Conservation (phyloP, 768 basidiomycete genomes). For the Hydnum rufescens region DNA sequence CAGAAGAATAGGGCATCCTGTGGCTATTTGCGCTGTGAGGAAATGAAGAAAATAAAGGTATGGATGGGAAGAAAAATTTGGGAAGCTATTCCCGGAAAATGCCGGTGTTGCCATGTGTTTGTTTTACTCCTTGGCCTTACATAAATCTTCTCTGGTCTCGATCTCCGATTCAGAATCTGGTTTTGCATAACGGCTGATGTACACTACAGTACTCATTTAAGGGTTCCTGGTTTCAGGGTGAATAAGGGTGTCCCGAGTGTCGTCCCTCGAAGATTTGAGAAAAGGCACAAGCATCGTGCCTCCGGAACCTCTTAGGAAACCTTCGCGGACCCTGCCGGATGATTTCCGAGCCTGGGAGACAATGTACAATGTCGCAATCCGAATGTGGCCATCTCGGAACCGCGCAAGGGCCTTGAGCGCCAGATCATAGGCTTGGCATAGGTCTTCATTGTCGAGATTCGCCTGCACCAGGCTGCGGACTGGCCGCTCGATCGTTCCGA, state of each 20-base stretch:
- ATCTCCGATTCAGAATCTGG: too few relatives aligned
- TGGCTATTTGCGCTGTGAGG: too few relatives aligned
- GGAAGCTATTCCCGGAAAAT: too few relatives aligned
- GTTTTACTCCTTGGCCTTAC: too few relatives aligned
- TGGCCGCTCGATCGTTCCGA: constrained; percentile 36
- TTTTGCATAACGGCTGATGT: too few relatives aligned
- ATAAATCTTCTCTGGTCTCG: too few relatives aligned
- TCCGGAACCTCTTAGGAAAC: constrained; percentile 60
- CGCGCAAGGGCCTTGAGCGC: constrained; percentile 62
- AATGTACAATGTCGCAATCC: constrained; percentile 71
- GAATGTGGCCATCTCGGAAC: constrained; percentile 76
- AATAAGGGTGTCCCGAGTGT: constrained; percentile 28
- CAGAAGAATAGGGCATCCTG: too few relatives aligned
- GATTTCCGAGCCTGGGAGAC: constrained; percentile 54
- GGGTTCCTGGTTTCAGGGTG: too few relatives aligned
- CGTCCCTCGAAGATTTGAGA: constrained; percentile 78
- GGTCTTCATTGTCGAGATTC: constrained; percentile 16
- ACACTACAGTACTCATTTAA: too few relatives aligned
- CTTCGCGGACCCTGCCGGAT: constrained; percentile 29
- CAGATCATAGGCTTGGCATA: constrained; percentile 41
- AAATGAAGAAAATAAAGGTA: too few relatives aligned
- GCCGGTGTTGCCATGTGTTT: too few relatives aligned
- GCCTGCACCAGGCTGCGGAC: constrained; percentile 34
- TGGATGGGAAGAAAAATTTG: too few relatives aligned
- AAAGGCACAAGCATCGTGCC: constrained; percentile 68